phyloP scores from a whole-genome alignment of 768 basidiomycete genomes.

The Boletus subcaerulescens region DNA sequence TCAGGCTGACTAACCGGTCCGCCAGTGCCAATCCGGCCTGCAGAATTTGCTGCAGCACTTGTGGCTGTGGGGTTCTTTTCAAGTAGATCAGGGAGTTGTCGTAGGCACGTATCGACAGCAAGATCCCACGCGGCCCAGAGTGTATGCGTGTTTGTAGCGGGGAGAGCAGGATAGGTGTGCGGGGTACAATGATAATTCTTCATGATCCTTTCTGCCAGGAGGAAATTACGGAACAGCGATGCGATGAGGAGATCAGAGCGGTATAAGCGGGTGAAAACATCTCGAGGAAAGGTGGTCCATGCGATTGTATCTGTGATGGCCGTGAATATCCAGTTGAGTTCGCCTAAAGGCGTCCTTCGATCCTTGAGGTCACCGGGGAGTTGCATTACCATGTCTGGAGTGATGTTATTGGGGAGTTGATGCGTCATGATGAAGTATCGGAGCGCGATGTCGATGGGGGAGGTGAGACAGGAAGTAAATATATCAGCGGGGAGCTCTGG shows the following conservation, averaged over 20 bases:
- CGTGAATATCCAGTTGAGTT: conserved; percentile 99
- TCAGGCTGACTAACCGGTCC: conserved; percentile 14
- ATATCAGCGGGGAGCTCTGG: conserved; percentile 97
- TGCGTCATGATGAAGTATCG: conserved; percentile 92
- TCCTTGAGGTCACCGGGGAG: conserved; percentile 97
- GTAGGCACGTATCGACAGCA: conserved; percentile 89
- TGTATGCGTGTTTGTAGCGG: conserved; percentile 94
- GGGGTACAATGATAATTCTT: conserved; percentile 97
- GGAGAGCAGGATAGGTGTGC: conserved; percentile 86
- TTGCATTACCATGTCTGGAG: conserved; percentile 88
- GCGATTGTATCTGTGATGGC: conserved; percentile 99
- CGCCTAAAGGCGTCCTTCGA: conserved; percentile 91
- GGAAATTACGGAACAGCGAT: conserved; percentile 94
- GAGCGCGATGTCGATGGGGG: conserved; percentile 96
- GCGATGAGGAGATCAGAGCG: conserved; percentile 95
- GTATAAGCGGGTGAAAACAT: conserved; percentile 91
- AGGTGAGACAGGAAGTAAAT: conserved; percentile 96
- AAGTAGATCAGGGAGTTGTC: conserved; percentile 87
- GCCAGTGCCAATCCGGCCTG: conserved; percentile 8
- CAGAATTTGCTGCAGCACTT: conserved; percentile 21
- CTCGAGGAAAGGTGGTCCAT: conserved; percentile 95
- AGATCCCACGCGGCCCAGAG: conserved; percentile 99
- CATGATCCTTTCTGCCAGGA: conserved; percentile 97
- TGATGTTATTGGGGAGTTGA: conserved; percentile 75
- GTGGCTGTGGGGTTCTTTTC: conserved; percentile 33